Evolutionary conservation across 108 stramenopile genomes (phyloP).

Genomic region (Skeletonema potamos): DNA sequence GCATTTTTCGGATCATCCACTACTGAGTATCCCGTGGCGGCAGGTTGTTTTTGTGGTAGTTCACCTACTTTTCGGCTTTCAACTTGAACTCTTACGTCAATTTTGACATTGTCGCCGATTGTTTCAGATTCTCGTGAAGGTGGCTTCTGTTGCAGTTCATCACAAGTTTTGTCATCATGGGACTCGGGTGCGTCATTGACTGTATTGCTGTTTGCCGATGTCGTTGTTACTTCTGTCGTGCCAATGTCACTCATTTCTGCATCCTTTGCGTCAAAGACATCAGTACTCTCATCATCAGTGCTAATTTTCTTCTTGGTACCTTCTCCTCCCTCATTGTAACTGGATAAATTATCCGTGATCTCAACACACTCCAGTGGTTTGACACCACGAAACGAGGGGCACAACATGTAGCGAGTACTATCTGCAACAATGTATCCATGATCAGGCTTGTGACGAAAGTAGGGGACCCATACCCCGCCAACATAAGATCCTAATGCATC

Average conservation of each 20-base stretch:
- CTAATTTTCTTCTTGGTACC: background rate
- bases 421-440: constrained; percentile 87
- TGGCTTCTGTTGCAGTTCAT: background rate
- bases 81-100: background rate
- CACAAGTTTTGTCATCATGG: background rate
- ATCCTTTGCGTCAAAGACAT: background rate
- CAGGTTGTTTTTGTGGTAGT: background rate
- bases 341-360: constrained; percentile 7
- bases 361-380: background rate
- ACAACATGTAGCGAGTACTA: constrained; percentile 74
- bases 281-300: background rate
- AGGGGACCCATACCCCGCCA: constrained; percentile 40
- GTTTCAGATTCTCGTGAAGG: background rate
- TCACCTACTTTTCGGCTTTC: constrained; percentile 4
- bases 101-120: background rate
- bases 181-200: background rate
- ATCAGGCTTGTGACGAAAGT: constrained; percentile 52
- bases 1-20: constrained; percentile 59
- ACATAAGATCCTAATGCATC: constrained; percentile 37
- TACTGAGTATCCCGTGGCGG: constrained; percentile 17
- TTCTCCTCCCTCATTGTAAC: background rate
- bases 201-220: background rate
- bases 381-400: constrained; percentile 55
- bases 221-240: background rate
- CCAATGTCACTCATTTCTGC: background rate